Evolutionary conservation across 2,329 filamentous ascomycete species (phyloP), one percentile per base, ranked within the genome.

Genomic region (Penicillium sp.): DNA sequence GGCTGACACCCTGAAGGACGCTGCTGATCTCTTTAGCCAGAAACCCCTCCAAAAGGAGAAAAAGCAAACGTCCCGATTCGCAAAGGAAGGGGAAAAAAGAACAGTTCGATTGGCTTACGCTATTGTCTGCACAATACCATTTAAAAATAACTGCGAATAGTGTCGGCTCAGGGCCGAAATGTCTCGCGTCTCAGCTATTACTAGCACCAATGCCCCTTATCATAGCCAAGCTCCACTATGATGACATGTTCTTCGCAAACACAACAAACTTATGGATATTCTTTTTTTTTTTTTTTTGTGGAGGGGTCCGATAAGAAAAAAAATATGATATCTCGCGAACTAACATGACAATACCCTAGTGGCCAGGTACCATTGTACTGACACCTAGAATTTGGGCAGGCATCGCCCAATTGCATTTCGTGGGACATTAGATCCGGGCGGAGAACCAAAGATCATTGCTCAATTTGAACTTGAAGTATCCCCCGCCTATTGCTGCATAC

Each of bases 1-100:
- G 54, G 52, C 52, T 61, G 54, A 60, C 34, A 48, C 40, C 16
- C 40, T 26, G 40, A 43, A 40, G 37, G 11, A 1, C 19, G 8
- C 21, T 24, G 37, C 37, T 40, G 37, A 40, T 40, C 37, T 24
- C 37, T 24, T 40, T 21, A 40, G 14, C 37, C 23, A n/a, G n/a
- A n/a, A n/a, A n/a, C n/a, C n/a, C n/a, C n/a, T n/a, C n/a, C n/a
- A 7, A 23, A 36, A 48, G 19, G n/a, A 29, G 5, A 44, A 44
- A 44, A 43, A 29, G 24, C 3, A 44, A 29, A 29, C 24, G 14
- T 19, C 24, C 40, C 28, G 40, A 39, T 21, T 39, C 36, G 7
- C 6, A 10, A 34, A 10, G 5, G 9, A 40, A 24, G 4, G 5
- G 34, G n/a, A n/a, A n/a, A n/a, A n/a, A n/a, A 40, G 10, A 39